These are phyloP conservation scores for Fusarium tanahbumbuense DNA, from an alignment of 2,329 filamentous ascomycete species.

Conservation along the genomic window DNA sequence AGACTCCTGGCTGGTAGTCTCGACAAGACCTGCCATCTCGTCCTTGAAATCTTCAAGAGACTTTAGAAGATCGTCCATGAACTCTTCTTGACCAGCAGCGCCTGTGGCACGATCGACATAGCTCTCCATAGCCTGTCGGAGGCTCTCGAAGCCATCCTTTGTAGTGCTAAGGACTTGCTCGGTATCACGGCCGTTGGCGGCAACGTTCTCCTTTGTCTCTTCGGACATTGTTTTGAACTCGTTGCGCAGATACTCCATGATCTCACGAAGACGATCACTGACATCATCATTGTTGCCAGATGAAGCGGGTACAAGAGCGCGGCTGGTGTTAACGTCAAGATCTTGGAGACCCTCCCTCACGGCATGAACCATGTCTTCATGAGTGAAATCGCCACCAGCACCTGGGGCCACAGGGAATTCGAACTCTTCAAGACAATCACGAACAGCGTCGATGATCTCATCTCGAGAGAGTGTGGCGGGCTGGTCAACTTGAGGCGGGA, in stretches of 20 bases:
- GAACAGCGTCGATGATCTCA: slow-evolving; percentile 84
- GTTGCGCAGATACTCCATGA: slow-evolving; percentile 68
- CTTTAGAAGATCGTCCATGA: slow-evolving; percentile 74
- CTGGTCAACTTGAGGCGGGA: slow-evolving; percentile 77
- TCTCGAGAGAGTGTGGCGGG: slow-evolving; percentile 79
- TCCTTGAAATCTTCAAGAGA: slow-evolving; percentile 75
- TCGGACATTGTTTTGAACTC: slow-evolving; percentile 71
- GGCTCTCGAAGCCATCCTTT: slow-evolving; percentile 85
- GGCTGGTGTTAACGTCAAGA: slow-evolving; percentile 59
- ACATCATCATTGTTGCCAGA: slow-evolving; percentile 61
- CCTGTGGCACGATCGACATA: slow-evolving; percentile 81
- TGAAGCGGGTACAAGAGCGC: slow-evolving; percentile 54
- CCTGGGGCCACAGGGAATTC: slow-evolving; percentile 76
- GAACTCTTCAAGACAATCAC: slow-evolving; percentile 87
- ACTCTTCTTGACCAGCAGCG: slow-evolving; percentile 78
- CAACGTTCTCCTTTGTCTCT: slow-evolving; percentile 80
- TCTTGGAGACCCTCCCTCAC: slow-evolving; percentile 69
- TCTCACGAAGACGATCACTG: slow-evolving; percentile 69
- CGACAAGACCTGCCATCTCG: slow-evolving; percentile 73
- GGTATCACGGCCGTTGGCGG: slow-evolving; percentile 82
- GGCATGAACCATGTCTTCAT: slow-evolving; percentile 72
- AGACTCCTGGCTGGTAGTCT: slow-evolving; percentile 59
- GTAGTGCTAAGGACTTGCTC: slow-evolving; percentile 90
- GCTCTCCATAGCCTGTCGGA: slow-evolving; percentile 81
- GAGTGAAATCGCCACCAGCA: slow-evolving; percentile 63